Evolutionary conservation across 768 basidiomycete genomes (phyloP), one percentile per base, ranked within the genome.

Genomic region (Saitozyma sp.): DNA sequence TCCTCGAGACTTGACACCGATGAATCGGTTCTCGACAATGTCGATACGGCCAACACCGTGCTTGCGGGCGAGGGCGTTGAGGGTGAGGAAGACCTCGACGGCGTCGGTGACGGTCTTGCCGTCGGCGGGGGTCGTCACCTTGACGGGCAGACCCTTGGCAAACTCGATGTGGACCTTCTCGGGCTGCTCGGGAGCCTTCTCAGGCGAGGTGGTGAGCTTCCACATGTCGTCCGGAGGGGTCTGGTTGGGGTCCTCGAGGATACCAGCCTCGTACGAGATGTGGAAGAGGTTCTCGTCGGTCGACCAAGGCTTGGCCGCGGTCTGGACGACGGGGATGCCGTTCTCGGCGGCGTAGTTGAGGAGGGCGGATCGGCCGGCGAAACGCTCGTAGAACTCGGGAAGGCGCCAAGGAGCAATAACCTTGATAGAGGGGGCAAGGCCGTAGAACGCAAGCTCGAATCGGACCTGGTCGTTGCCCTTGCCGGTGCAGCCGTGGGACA

Each of bases 381-480:
- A 99, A 62, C 93, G 91, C 81, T 95, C 85, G 85, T 97, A 99
- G 83, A 98, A 98, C 75, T 88, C 96, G 90, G 95, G 91, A 67
- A 94, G 86, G 67, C 96, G 88, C 96, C 96, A 99, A 53, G 96
- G 96, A 14, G 96, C 94, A 76, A 99, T 87, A 74, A 98, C 94
- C 82, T 97, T 97, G 86, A 99, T 97, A 71, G 93, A 90, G 50
- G 96, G 94, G 80, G 96, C 93, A 66, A 99, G 86, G 59, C 92
- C 96, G 81, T 98, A 99, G 83, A 99, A 99, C 0, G 96, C 93
- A 59, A 98, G 88, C 78, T 99, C 96, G 80, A 98, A 99, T 64
- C 96, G 91, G 73, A 99, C 96, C 82, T 99, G 96, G 80, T 99
- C 96, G 80, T 99, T 99, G 57, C 96, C 96, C 84, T 99, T 99